phyloP scores from a whole-genome alignment of 2,329 filamentous ascomycete species.

The Aspergillus fumigatus region DNA sequence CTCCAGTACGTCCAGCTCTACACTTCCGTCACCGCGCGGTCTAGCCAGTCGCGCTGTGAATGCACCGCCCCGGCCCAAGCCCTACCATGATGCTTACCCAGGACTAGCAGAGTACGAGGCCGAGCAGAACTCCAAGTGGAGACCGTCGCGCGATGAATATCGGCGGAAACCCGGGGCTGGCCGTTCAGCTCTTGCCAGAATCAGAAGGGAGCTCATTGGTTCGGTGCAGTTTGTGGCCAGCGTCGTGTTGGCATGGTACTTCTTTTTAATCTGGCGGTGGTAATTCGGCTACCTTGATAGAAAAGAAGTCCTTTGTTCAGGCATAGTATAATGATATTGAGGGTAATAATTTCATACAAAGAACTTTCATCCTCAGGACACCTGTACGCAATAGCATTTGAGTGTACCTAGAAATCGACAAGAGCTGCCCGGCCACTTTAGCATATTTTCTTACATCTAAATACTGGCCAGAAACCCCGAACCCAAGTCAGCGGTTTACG shows the following conservation, averaged over 20 bases:
- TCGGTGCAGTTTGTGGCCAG: conserved; percentile 60
- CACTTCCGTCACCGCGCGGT: conserved; percentile 22
- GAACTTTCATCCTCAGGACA: neutral
- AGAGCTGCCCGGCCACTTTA: neutral
- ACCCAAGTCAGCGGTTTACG: neutral
- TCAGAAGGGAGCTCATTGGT: conserved; percentile 57
- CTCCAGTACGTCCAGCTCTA: conserved; percentile 31
- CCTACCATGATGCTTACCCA: conserved; percentile 19
- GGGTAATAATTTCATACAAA: neutral
- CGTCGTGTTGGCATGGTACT: conserved; percentile 62
- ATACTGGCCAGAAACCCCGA: neutral
- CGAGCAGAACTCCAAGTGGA: conserved; percentile 25
- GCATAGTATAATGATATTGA: neutral
- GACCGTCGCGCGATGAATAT: conserved; percentile 11
- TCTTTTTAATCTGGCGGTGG: conserved; percentile 61
- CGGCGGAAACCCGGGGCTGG: conserved; percentile 18
- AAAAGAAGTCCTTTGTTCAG: neutral
- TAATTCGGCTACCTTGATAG: conserved; percentile 27
- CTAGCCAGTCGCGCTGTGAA: conserved; percentile 26
- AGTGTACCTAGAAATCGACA: too few relatives aligned
- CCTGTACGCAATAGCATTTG: neutral
- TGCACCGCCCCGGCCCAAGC: conserved; percentile 16
- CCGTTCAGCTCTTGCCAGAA: conserved; percentile 32
- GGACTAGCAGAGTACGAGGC: conserved; percentile 20
- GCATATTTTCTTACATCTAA: neutral